Evolutionary conservation across 2,329 filamentous ascomycete species (phyloP).

Genomic region (Aciculosporium take): DNA sequence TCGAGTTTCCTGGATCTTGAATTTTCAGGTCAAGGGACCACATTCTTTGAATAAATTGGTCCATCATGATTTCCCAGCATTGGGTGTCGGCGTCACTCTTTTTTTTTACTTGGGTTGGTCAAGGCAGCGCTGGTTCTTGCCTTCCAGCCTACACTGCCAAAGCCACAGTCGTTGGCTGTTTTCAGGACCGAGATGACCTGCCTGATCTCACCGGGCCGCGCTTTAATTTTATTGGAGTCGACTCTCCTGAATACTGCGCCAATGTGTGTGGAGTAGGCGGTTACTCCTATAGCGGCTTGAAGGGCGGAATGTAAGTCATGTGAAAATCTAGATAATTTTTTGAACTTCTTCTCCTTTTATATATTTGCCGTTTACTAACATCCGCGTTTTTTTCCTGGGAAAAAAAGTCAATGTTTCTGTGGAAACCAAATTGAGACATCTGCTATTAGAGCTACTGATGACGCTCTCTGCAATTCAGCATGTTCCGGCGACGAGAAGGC

Average conservation of each 20-base stretch:
- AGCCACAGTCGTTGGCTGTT: background rate
- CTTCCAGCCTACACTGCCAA: background rate
- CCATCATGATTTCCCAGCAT: background rate
- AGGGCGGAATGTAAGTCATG: slow-evolving; percentile 6
- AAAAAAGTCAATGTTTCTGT: background rate
- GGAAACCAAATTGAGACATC: background rate
- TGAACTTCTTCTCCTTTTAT: background rate
- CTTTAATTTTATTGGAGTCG: background rate
- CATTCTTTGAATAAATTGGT: background rate
- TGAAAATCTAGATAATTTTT: background rate
- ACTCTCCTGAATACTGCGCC: slow-evolving; percentile 8
- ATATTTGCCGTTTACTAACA: background rate
- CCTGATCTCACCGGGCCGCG: background rate
- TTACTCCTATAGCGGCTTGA: slow-evolving; percentile 6
- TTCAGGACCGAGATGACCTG: background rate
- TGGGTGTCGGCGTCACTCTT: background rate
- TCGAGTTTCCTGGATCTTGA: too few relatives aligned
- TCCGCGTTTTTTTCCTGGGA: background rate
- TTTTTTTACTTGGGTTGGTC: background rate
- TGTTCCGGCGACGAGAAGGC: background rate
- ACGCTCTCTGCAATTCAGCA: background rate
- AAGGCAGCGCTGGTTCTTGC: background rate
- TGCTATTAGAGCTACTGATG: background rate
- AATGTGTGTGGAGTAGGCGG: slow-evolving; percentile 9
- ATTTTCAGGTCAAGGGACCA: background rate